A percentile compares a stretch with the other conserved stretches of the same genome.
These are phyloP conservation scores for Orbilia quercus DNA, from an alignment of 2,329 filamentous ascomycete species.

Conservation along the genomic window DNA sequence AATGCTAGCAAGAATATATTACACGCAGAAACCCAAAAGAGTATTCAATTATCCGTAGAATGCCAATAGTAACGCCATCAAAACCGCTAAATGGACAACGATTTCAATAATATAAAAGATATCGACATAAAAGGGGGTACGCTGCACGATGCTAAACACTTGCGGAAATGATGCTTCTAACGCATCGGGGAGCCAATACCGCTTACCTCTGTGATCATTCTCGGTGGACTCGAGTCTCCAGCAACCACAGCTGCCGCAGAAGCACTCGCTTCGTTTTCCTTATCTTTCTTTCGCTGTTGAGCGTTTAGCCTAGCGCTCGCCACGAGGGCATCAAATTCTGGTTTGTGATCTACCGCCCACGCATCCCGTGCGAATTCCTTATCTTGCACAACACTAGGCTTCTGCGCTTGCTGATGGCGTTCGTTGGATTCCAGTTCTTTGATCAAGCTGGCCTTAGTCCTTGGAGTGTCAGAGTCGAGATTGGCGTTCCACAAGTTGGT, in stretches of 20 bases:
- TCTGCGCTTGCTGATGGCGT: slow-evolving; percentile 71
- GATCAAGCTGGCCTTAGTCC: slow-evolving; percentile 76
- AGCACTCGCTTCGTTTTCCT: slow-evolving; percentile 21
- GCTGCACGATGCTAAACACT: neutral
- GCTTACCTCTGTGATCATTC: slow-evolving; percentile 23
- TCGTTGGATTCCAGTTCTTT: slow-evolving; percentile 89
- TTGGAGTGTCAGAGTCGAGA: slow-evolving; percentile 82
- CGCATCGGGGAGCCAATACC: slow-evolving; percentile 39
- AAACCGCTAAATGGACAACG: slow-evolving; percentile 36
- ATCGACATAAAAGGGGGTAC: neutral
- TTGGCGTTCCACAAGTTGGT: slow-evolving; percentile 97
- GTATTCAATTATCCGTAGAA: slow-evolving; percentile 4
- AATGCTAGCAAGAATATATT: neutral
- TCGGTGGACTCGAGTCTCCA: neutral
- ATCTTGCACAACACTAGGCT: slow-evolving; percentile 72
- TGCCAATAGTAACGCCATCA: slow-evolving; percentile 11
- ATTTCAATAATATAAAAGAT: slow-evolving; percentile 17
- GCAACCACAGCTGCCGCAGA: neutral
- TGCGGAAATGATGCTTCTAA: slow-evolving; percentile 20
- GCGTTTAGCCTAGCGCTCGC: slow-evolving; percentile 74
- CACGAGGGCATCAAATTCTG: slow-evolving; percentile 82
- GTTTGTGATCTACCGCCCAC: slow-evolving; percentile 78
- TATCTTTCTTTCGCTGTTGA: slow-evolving; percentile 14
- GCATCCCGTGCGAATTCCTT: slow-evolving; percentile 87
- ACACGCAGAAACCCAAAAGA: neutral